Base-by-base conservation (phyloP, 768 basidiomycete genomes). In the Xerocomellus intermedius region DNA sequence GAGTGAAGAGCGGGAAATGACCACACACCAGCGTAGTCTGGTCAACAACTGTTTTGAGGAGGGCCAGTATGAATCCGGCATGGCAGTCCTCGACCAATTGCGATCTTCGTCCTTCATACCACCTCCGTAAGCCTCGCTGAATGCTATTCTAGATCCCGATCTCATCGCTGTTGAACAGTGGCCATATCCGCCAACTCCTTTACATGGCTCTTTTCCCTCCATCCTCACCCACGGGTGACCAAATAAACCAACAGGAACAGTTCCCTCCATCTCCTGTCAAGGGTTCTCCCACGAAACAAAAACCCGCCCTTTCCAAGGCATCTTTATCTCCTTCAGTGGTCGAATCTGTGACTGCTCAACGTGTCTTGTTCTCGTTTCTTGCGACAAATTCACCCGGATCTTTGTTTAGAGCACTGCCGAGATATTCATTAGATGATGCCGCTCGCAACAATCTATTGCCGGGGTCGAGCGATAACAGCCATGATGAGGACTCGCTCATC, bases 31-130 rank as follows among this genome's bases (percentile, higher is more conserved):
- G 60, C 75, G 78, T 35, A 77, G 76, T 33, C 71, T 88, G 5
- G 85, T 90, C 19, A 87, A 91, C 64, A 83, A 78, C 50, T 85
- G 85, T 55, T 81, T 91, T 19, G 89, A 91, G 62, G 89, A 91
- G 67, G 82, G 84, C 17, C 86, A 89, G 54, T 89, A 87, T 58
- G 84, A 88, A 61, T 76, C 81, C 6, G 89, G 83, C 8, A 84
- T 89, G 28, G 72, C 76, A 14, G 70, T 81, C 26, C 77, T 91
- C 2, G 82, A 82, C 54, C 83, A 85, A 54, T 68, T 91, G 2
- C 82, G 85, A 43, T 80, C 82, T 0, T 65, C 78, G n/a, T 72
- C 77, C 24, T 78, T 78, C 69, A 82, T 71, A 48, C 88, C 87
- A 8, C 79, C 80, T 12, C 63, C 73, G 89, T 87, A 67, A 66